A percentile compares a stretch with the other conserved stretches of the same genome.
phyloP scores from a whole-genome alignment of 768 basidiomycete genomes.

The Phanerochaete sordida region DNA sequence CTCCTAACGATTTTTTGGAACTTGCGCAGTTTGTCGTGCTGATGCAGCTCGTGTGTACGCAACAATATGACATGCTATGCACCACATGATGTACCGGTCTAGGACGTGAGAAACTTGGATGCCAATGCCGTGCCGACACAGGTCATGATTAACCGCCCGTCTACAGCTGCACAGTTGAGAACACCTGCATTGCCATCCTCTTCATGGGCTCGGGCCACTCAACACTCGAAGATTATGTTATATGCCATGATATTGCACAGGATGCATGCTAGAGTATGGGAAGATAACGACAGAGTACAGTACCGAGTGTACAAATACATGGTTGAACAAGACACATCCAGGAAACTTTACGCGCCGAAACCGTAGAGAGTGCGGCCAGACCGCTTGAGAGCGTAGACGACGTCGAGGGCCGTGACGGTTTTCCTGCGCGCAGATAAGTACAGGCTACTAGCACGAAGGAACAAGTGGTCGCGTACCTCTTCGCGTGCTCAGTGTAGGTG shows the following conservation, averaged over 20 bases:
- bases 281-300: conserved; percentile 5
- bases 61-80: no score
- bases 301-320: conserved; percentile 13
- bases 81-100: no score
- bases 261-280: not conserved
- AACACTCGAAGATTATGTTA: not conserved
- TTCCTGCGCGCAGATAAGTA: conserved; percentile 24
- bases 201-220: not conserved
- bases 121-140: no score
- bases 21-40: no score
- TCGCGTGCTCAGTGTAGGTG: conserved; percentile 64
- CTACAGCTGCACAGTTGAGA: no score
- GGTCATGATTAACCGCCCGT: no score
- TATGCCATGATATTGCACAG: not conserved
- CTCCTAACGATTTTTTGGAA: no score
- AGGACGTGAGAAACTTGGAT: no score
- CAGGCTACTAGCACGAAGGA: not conserved
- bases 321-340: not conserved
- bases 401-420: conserved; percentile 57
- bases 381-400: conserved; percentile 59
- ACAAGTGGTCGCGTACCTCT: conserved; percentile 30
- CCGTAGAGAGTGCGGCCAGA: conserved; percentile 58
- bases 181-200: not conserved
- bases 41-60: no score
- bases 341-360: conserved; percentile 39